phyloP scores from a whole-genome alignment of 306 rosid species.

The Senna siamea region DNA sequence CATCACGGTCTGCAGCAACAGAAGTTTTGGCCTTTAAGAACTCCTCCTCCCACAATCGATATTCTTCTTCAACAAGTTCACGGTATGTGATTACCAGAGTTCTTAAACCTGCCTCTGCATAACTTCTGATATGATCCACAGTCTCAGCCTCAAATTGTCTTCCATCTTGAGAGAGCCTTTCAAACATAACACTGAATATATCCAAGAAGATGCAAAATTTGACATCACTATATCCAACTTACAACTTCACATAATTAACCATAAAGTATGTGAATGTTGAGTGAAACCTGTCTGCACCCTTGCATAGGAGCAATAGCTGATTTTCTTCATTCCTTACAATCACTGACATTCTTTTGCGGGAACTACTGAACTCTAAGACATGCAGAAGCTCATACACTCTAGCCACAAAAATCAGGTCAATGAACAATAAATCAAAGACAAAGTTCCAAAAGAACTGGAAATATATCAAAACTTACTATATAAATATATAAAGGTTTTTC shows the following conservation, averaged over 20 bases:
- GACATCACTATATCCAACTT: conserved; percentile 40
- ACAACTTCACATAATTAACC: conserved; percentile 23
- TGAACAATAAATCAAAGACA: conserved; percentile 28
- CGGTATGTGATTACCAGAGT: conserved; percentile 74
- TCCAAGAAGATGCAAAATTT: conserved; percentile 36
- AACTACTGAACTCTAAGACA: conserved; percentile 82
- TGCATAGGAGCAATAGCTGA: conserved; percentile 72
- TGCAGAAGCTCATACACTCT: conserved; percentile 78
- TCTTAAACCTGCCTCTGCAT: conserved; percentile 89
- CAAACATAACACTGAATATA: conserved; percentile 71
- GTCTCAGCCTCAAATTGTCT: conserved; percentile 71
- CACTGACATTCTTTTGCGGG: conserved; percentile 96
- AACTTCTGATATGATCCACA: conserved; percentile 66
- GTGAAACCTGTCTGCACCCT: conserved; percentile 95
- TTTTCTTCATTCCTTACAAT: conserved; percentile 71
- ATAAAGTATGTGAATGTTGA: conserved; percentile 32
- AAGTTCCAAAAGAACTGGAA: conserved; percentile 17
- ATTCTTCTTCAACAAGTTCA: conserved; percentile 69
- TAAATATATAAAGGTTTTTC: background rate
- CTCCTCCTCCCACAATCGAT: conserved; percentile 63
- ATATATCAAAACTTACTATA: conserved; percentile 8
- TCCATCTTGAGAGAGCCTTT: conserved; percentile 72
- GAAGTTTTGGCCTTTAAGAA: conserved; percentile 66
- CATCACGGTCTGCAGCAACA: conserved; percentile 59
- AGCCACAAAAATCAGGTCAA: conserved; percentile 38